Base-by-base conservation (phyloP, 2,329 filamentous ascomycete species). In the Xylariaceae sp. region DNA sequence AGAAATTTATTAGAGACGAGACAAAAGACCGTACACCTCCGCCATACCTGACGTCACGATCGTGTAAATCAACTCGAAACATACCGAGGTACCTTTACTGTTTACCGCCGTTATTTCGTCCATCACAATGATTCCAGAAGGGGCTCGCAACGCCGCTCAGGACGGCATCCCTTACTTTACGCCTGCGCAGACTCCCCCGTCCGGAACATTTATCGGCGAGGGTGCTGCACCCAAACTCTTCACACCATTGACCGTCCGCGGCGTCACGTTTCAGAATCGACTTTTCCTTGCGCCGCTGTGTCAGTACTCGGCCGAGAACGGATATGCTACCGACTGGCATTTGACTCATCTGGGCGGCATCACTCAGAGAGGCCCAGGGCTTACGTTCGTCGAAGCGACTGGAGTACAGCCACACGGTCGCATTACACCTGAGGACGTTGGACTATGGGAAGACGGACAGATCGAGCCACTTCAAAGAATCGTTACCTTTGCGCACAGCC, bases 281-380 rank as follows among this genome's bases (percentile, higher is more conserved):
- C 71, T 79, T 50, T 69, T 74, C 58, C 59, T 76, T 17, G 70
- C 73, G 28, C 76, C 76, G 1, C 70, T 79, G 63, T 79, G 76
- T 54, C 75, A 77, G 58, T 77, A 76, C 57, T 73, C 69, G 5
- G 69, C 73, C 2, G 60, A 71, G 28, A 68, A 75, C 38, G 73
- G 89, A 10, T 86, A 89, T 65, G 78, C 82, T 57, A 89, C 84
- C 0, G 72, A 80, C 54, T 92, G 87, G 86, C 88, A 92, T 66
- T 68, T 86, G 34, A 82, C 87, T 2, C 88, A 91, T 60, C 74
- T 90, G 31, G 88, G 88, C 16, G 86, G 86, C 17, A 89, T 91
- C 58, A 74, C 86, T 22, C 79, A 83, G 60, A 83, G 87, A 2
- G 56, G 61, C 33, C 63, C 88, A 0, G 88, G 86, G 0, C 69